Evolutionary conservation across 202 grass and related monocot species (phyloP).

Genomic region (Carex arenaria): DNA sequence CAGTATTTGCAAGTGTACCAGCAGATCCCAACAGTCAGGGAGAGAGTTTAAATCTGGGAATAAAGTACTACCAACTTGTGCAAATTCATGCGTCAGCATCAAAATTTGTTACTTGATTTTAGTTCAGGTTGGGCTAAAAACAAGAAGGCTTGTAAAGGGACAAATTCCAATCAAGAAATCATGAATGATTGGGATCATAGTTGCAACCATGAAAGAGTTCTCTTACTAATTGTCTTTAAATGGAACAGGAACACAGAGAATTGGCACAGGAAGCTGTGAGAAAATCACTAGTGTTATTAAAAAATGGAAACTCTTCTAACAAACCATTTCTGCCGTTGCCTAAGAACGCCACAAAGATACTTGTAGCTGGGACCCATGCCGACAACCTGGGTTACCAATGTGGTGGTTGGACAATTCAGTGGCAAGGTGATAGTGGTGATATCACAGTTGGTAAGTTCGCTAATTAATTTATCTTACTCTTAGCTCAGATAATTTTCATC

Average conservation of each 20-base stretch:
- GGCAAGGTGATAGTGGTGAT: constrained; percentile 73
- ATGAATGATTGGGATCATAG: background rate
- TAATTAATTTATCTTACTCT: constrained; percentile 13
- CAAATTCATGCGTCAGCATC: background rate
- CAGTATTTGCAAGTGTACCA: background rate
- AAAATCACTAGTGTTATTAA: constrained; percentile 89
- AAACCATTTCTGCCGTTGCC: constrained; percentile 67
- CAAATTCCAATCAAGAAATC: background rate
- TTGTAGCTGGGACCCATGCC: constrained; percentile 83
- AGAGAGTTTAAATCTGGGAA: background rate
- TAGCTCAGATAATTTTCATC: background rate
- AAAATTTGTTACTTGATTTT: background rate
- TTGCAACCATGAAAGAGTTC: background rate
- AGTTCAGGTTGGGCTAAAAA: background rate
- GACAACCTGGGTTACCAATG: constrained; percentile 91
- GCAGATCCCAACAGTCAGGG: background rate
- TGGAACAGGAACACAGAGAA: constrained; percentile 83
- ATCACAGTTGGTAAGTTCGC: constrained; percentile 66
- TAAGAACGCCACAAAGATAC: constrained; percentile 81
- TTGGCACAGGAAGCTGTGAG: constrained; percentile 94
- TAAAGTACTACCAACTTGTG: background rate
- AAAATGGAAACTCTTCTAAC: constrained; percentile 71
- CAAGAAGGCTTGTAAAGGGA: constrained; percentile 12
- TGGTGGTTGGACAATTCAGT: constrained; percentile 95
- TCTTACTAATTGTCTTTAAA: constrained; percentile 3